Conservation (phyloP, 2,329 filamentous ascomycete genomes). For the Uncinocarpus reesii region DNA sequence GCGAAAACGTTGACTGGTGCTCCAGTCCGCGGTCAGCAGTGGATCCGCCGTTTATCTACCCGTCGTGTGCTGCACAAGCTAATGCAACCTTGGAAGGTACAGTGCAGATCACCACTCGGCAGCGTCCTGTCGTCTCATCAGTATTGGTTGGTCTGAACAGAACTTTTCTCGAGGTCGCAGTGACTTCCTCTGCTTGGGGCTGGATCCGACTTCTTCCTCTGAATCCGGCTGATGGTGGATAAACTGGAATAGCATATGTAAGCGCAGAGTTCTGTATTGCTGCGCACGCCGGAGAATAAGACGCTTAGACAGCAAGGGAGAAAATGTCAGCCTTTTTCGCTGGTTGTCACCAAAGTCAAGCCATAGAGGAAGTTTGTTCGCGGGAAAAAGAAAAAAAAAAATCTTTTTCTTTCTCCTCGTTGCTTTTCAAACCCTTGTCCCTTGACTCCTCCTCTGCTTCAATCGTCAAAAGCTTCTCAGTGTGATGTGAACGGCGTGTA, state of each 20-base stretch:
- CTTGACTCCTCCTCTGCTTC: not conserved
- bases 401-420: not conserved
- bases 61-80: not conserved
- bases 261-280: too few relatives aligned
- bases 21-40: not conserved
- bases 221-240: too few relatives aligned
- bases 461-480: too few relatives aligned
- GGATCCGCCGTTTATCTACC: constrained; percentile 1
- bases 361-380: not conserved
- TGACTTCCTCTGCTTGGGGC: not conserved
- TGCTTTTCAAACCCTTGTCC: too few relatives aligned
- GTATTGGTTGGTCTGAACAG: not conserved
- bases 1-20: constrained; percentile 1
- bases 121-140: not conserved
- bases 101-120: not conserved
- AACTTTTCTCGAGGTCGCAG: not conserved
- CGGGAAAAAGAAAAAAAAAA: not conserved
- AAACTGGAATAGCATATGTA: too few relatives aligned
- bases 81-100: constrained; percentile 1
- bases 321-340: not conserved
- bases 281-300: too few relatives aligned
- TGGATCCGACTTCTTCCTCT: too few relatives aligned
- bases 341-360: not conserved
- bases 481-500: not conserved
- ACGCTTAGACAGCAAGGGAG: too few relatives aligned